Conservation (phyloP, 2,329 filamentous ascomycete genomes). For the Eutypa lata region DNA sequence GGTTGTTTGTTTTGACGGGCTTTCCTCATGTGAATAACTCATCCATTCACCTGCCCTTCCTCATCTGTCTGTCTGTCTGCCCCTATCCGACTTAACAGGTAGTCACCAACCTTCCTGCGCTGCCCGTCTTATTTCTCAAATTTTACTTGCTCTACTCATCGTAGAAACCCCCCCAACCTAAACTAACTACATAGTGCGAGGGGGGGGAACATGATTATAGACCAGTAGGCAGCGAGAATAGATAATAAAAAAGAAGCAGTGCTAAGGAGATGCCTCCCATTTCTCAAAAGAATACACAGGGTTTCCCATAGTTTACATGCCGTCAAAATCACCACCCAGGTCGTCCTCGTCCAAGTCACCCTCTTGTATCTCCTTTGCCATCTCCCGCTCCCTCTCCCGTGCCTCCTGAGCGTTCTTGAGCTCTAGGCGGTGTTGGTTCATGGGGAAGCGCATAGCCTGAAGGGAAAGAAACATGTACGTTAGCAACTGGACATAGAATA, state of each 20-base stretch:
- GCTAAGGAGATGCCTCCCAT: neutral
- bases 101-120: no score
- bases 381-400: conserved; percentile 90
- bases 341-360: conserved; percentile 97
- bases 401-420: conserved; percentile 98
- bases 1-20: no score
- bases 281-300: neutral
- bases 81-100: no score
- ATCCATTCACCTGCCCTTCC: no score
- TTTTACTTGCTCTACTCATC: no score
- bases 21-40: no score
- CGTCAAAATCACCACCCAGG: conserved; percentile 92
- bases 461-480: conserved; percentile 18
- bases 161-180: no score
- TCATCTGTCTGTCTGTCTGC: no score
- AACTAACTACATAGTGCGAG: no score
- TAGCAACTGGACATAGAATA: conserved; percentile 18
- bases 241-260: neutral
- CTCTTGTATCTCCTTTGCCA: conserved; percentile 98
- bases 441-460: conserved; percentile 96
- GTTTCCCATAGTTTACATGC: conserved; percentile 59
- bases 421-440: conserved; percentile 97
- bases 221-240: neutral
- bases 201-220: no score
- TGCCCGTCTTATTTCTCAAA: no score